Evolutionary conservation across 495 filamentous ascomycete genomes (phyloP).

Genomic region (Hyaloscypha bicolor): DNA sequence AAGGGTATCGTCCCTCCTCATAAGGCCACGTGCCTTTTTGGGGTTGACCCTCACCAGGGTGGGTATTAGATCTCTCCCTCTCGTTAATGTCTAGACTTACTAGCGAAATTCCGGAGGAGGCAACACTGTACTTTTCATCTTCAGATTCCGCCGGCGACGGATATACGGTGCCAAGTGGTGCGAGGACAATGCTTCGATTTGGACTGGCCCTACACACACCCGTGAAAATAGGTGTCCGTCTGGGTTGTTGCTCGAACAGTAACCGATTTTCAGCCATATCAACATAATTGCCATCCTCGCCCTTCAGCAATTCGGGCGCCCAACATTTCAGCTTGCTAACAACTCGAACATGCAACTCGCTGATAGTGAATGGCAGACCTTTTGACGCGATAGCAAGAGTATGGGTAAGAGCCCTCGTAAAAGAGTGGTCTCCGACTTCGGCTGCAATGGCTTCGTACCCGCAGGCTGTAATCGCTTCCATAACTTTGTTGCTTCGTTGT

Average conservation of each 20-base stretch:
- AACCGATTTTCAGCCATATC: background rate
- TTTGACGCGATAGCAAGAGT: constrained; percentile 30
- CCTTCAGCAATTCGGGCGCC: background rate
- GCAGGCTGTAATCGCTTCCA: constrained; percentile 37
- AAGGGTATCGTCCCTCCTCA: too few species aligned
- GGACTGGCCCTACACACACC: constrained; percentile 9
- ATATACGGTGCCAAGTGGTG: background rate
- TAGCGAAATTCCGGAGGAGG: background rate
- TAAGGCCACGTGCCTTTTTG: too few species aligned
- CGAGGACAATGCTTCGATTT: constrained; percentile 13
- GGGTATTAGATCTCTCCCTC: too few species aligned
- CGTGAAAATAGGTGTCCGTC: constrained; percentile 7
- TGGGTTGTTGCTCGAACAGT: background rate
- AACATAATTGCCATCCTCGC: background rate
- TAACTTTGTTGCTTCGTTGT: constrained; percentile 10
- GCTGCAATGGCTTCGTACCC: constrained; percentile 29
- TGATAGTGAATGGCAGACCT: constrained; percentile 24
- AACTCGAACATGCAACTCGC: constrained; percentile 31
- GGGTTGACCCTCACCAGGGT: too few species aligned
- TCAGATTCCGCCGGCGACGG: background rate
- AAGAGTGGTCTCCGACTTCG: constrained; percentile 30
- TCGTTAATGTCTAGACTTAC: too few species aligned
- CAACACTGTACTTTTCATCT: background rate
- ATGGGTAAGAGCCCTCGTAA: constrained; percentile 34
- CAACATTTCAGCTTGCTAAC: constrained; percentile 30